Evolutionary conservation across 2,329 filamentous ascomycete genomes (phyloP).

Genomic region (Chaetomiaceae sp.): DNA sequence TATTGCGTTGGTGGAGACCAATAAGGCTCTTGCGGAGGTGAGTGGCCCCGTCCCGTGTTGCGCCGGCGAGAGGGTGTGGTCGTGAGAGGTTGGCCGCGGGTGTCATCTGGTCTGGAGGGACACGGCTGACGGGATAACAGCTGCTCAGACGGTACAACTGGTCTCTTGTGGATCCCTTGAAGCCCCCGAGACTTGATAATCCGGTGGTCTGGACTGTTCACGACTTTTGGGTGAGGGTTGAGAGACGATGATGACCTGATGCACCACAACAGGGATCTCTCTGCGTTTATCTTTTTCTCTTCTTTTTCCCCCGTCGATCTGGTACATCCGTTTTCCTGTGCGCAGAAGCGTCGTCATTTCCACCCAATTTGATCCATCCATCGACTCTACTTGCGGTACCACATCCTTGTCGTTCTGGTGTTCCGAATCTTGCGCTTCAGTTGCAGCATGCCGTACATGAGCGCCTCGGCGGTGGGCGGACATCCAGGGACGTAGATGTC

Average conservation of each 20-base stretch:
- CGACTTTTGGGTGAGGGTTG: constrained; percentile 15
- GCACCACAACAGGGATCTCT: too few relatives aligned
- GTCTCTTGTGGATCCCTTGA: constrained; percentile 13
- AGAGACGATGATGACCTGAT: constrained; percentile 12
- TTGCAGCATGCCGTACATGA: constrained; percentile 58
- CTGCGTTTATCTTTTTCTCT: too few relatives aligned
- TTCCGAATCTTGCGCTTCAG: constrained; percentile 64
- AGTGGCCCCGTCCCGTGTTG: not conserved
- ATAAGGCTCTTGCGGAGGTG: constrained; percentile 18
- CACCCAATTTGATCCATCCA: too few relatives aligned
- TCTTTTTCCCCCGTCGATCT: too few relatives aligned
- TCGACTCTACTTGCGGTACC: constrained; percentile 44
- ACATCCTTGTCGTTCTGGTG: constrained; percentile 43
- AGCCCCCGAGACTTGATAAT: constrained; percentile 9
- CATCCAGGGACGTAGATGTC: constrained; percentile 66
- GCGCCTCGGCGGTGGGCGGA: constrained; percentile 43
- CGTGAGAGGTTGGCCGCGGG: too few relatives aligned
- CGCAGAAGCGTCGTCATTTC: too few relatives aligned
- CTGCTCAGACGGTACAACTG: constrained; percentile 19
- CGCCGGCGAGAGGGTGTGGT: not conserved
- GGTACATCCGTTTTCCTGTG: too few relatives aligned
- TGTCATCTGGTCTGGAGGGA: too few relatives aligned
- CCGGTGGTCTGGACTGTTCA: constrained; percentile 10
- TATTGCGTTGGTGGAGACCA: constrained; percentile 16
- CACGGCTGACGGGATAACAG: constrained; percentile 3